Evolutionary conservation across 2,329 filamentous ascomycete species (phyloP).

Genomic region (Aspergillus pseudoviridinutans): DNA sequence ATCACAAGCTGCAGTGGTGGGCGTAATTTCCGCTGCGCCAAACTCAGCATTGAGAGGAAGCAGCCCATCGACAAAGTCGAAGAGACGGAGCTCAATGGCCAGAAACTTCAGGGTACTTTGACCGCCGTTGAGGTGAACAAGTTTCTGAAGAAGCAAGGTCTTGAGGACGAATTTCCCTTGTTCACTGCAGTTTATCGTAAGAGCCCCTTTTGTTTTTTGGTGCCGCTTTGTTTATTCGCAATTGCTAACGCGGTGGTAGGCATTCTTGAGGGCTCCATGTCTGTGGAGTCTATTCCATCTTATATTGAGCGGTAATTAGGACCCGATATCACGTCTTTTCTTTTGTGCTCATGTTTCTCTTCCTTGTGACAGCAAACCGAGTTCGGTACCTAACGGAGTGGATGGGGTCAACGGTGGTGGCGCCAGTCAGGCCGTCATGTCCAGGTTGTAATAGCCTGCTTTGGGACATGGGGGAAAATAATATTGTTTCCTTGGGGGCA

Average conservation of each 20-base stretch:
- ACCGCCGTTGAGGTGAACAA: constrained; percentile 88
- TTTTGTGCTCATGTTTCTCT: constrained; percentile 4
- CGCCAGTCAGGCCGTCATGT: constrained; percentile 9
- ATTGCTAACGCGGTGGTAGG: constrained; percentile 39
- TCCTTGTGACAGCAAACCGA: constrained; percentile 17
- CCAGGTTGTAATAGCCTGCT: constrained; percentile 13
- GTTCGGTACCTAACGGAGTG: constrained; percentile 4
- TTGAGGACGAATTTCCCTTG: constrained; percentile 81
- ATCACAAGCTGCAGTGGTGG: constrained; percentile 92
- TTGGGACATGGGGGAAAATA: background rate
- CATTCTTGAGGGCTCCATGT: constrained; percentile 71
- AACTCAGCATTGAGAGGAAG: constrained; percentile 75
- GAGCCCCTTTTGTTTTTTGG: constrained; percentile 17
- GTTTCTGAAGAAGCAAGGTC: constrained; percentile 74
- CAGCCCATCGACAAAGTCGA: constrained; percentile 84
- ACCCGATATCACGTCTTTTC: constrained; percentile 8
- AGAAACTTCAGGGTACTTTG: constrained; percentile 91
- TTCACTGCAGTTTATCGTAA: constrained; percentile 79
- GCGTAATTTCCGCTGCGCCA: constrained; percentile 90
- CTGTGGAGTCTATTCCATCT: constrained; percentile 74
- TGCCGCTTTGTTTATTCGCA: constrained; percentile 9
- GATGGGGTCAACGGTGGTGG: constrained; percentile 9
- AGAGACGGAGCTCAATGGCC: constrained; percentile 83
- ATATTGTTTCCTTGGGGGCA: background rate
- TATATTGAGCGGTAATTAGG: constrained; percentile 52